phyloP scores from a whole-genome alignment of 257 asterid genomes.

The Buddleja alternifolia region DNA sequence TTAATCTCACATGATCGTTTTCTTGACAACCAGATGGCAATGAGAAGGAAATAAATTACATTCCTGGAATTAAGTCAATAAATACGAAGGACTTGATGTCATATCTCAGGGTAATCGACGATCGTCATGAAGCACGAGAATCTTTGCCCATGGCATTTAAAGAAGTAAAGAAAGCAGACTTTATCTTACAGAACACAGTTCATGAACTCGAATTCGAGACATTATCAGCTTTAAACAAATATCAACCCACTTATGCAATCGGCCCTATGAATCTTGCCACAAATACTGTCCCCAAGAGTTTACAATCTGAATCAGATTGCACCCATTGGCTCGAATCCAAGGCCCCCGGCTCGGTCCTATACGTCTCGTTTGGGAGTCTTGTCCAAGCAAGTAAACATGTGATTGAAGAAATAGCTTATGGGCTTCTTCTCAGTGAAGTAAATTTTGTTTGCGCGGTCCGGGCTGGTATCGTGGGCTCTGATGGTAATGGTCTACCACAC shows the following conservation, averaged over 20 bases:
- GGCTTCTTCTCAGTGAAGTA: conserved; percentile 52
- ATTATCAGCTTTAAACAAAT: conserved; percentile 43
- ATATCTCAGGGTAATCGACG: conserved; percentile 28
- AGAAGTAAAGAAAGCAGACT: conserved; percentile 49
- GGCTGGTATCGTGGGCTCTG: conserved; percentile 34
- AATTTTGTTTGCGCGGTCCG: conserved; percentile 73
- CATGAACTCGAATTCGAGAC: conserved; percentile 55
- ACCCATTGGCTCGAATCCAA: conserved; percentile 53
- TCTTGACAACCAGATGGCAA: conserved; percentile 34
- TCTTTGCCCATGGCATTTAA: conserved; percentile 32
- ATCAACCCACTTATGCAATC: conserved; percentile 51
- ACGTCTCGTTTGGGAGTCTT: conserved; percentile 66
- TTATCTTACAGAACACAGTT: conserved; percentile 64
- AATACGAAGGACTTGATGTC: conserved; percentile 54
- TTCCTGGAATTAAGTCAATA: conserved; percentile 64
- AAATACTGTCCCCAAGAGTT: conserved; percentile 29
- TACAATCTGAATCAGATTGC: conserved; percentile 57
- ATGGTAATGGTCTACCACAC: conserved; percentile 13
- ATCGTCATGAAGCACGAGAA: background rate
- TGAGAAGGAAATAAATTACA: conserved; percentile 49
- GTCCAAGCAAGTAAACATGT: conserved; percentile 32
- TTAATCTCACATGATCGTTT: background rate
- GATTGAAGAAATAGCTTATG: conserved; percentile 50
- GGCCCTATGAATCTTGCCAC: conserved; percentile 42
- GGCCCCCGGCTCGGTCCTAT: conserved; percentile 55